phyloP scores from a whole-genome alignment of 768 basidiomycete genomes.

The Heimioporus sp. region DNA sequence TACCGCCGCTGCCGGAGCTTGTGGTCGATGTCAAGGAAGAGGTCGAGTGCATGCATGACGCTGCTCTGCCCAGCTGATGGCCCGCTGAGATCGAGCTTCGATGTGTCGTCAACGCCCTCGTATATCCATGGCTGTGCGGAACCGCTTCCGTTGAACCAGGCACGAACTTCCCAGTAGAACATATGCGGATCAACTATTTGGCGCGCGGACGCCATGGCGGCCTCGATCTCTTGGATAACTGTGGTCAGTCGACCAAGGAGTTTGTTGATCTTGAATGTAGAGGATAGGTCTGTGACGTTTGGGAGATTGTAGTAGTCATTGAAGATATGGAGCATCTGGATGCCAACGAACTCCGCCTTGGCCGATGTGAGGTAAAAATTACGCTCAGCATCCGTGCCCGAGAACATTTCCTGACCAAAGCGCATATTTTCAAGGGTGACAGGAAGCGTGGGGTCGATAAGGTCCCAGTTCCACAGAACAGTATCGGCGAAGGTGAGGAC shows the following conservation, averaged over 20 bases:
- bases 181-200: constrained; percentile 75
- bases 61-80: constrained; percentile 95
- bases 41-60: constrained; percentile 81
- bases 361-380: constrained; percentile 89
- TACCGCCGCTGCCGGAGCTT: constrained; percentile 68
- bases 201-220: constrained; percentile 66
- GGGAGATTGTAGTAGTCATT: constrained; percentile 81
- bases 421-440: constrained; percentile 72
- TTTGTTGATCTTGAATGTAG: constrained; percentile 63
- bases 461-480: constrained; percentile 90
- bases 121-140: constrained; percentile 64
- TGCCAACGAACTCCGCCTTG: constrained; percentile 79
- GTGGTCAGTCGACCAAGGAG: constrained; percentile 67
- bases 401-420: constrained; percentile 66
- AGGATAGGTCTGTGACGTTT: constrained; percentile 58
- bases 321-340: constrained; percentile 83
- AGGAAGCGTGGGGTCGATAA: constrained; percentile 54
- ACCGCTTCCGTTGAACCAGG: constrained; percentile 87
- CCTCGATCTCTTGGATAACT: constrained; percentile 73
- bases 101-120: constrained; percentile 64
- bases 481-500: constrained; percentile 95
- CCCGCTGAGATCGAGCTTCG: constrained; percentile 69
- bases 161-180: constrained; percentile 88
- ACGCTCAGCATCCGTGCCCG: constrained; percentile 79
- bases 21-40: constrained; percentile 89